Base-by-base conservation (phyloP, 2,329 filamentous ascomycete species). In the Bipolaris cookei region DNA sequence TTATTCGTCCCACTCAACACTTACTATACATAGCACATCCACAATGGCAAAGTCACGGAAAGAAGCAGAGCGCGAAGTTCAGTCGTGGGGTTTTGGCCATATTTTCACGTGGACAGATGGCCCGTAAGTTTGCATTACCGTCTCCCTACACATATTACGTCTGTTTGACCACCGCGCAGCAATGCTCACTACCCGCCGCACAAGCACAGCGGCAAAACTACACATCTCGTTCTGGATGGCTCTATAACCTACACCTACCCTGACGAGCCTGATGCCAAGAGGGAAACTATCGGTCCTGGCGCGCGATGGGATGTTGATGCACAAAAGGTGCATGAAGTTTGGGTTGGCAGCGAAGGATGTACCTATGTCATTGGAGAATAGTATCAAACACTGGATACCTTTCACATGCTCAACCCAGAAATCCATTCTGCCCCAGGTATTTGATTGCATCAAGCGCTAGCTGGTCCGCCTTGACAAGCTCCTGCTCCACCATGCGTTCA, bases 41-140 rank as follows among this genome's bases (percentile, higher is more conserved):
- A 18, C 20, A 13, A 77, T 77, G 73, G 32, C 65, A 6, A 81
- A 79, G 64, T 78, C 80, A 30, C 79, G 76, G 52, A 74, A 70
- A 56, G 79, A 84, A 38, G 78, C 80, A 35, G 88, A 91, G 72
- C 76, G 79, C 47, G 79, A 89, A 68, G 88, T 91, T 23, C 81
- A 81, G 34, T 85, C 84, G 1, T 91, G 89, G 88, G 89, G 89
- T 1, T 92, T 91, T 70, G 64, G 73, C 2, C 81, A 86, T 47
- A 88, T 90, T 68, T 90, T 90, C 62, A 90, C 88, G 2, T 91
- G 89, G 88, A 86, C 83, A 6, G 89, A 91, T 74, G 78, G 80
- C 20, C 85, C 87, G 88, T 90, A 82, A 72, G 86, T 82, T 55
- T 11, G 30, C 16, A 21, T 16, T 21, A 30, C 14, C 28, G 28